Evolutionary conservation across 2,329 filamentous ascomycete species (phyloP), one percentile per base, ranked within the genome.

Genomic region (Macrophomina tecta): DNA sequence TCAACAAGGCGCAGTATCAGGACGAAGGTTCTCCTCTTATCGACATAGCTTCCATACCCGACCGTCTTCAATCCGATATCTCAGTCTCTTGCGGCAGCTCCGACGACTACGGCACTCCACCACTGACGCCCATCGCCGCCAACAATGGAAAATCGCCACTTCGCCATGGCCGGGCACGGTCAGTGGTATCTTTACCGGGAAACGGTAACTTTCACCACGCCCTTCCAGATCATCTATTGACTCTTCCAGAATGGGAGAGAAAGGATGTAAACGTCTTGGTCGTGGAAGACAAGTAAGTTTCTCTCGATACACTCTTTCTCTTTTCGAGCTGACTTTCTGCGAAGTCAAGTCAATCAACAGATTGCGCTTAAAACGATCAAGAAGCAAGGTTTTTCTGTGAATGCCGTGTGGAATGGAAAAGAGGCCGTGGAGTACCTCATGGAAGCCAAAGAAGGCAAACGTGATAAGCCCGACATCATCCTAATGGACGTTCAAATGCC

Each of bases 231-330:
- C 72, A 72, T 58, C 67, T 75, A 32, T 73, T 84, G 53, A 85
- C 85, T 18, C 73, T 91, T 1, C 79, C 85, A 3, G 78, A 82
- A 16, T 77, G 82, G 2, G 89, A 91, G 65, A 84, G 91, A 65
- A 82, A 85, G 64, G 85, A 87, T 45, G 83, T 89, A 5, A 87
- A 91, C 56, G 82, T 94, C n/a, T 79, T 94, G 23, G 87, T 95
- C 1, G 91, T 94, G 1, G 92, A 94, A 78, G 92, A 94, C 74
- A 93, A 94, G 87, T 88, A 81, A 82, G 87, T 82, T 11, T 5
- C 55, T 55, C 45, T 23, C 16, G 38, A 36, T 56, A 9, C 7
- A 6, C 16, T 34, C 23, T 23, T 14, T 36, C 1, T 23, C n/a
- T 11, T 11, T 14, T 32, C 23, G 36, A 51, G 36, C 67, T 69